A percentile compares a stretch with the other conserved stretches of the same genome.
phyloP scores from a whole-genome alignment of 768 basidiomycete species.

The Coprinopsis sp. region DNA sequence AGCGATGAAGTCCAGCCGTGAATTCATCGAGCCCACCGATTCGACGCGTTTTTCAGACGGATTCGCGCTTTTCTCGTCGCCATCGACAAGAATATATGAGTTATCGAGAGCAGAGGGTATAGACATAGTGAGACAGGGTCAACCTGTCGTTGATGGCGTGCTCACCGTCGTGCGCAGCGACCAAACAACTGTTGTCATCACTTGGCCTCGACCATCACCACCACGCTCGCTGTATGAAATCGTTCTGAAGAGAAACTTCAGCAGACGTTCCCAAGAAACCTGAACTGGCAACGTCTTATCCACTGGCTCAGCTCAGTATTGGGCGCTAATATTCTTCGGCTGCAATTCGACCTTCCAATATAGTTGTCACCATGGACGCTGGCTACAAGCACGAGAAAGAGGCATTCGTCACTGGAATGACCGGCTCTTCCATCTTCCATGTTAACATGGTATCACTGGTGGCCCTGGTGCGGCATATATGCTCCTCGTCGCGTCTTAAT shows the following conservation, averaged over 20 bases:
- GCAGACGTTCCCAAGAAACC: no score
- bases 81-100: slow-evolving; percentile 46
- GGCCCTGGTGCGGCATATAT: slow-evolving; percentile 24
- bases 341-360: neutral
- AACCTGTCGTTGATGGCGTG: neutral
- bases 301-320: no score
- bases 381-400: slow-evolving; percentile 77
- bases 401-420: slow-evolving; percentile 71
- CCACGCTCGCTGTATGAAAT: no score
- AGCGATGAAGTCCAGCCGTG: neutral
- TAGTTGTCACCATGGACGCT: neutral
- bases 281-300: no score
- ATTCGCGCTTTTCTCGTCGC: slow-evolving; percentile 8
- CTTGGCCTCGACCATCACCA: no score
- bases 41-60: neutral
- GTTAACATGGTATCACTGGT: slow-evolving; percentile 61
- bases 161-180: no score
- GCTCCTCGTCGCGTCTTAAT: neutral
- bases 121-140: slow-evolving; percentile 12
- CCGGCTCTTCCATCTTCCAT: slow-evolving; percentile 64
- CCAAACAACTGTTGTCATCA: neutral
- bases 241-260: no score
- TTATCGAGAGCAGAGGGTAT: slow-evolving; percentile 37
- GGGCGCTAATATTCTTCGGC: no score
- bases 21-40: neutral